Conservation (phyloP, 2,329 filamentous ascomycete genomes). For the Fusarium sp. region DNA sequence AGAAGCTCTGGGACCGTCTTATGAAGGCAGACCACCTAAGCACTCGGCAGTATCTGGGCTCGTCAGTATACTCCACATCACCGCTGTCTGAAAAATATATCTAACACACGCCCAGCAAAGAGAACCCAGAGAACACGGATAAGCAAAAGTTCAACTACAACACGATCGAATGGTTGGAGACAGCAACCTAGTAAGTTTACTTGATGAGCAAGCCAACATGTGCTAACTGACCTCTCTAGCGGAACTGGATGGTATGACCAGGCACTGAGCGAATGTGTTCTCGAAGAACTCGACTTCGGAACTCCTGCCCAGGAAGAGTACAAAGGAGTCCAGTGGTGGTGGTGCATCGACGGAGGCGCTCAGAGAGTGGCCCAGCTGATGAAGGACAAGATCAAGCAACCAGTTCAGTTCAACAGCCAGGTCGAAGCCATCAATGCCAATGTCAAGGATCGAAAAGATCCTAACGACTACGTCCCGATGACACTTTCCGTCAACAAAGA, state of each 20-base stretch:
- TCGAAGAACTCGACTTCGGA: slow-evolving; percentile 36
- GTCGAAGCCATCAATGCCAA: slow-evolving; percentile 29
- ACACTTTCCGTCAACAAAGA: not conserved
- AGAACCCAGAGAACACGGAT: not conserved
- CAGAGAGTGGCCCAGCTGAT: slow-evolving; percentile 24
- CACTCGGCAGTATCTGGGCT: slow-evolving; percentile 30
- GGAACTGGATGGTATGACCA: slow-evolving; percentile 40
- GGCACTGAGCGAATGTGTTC: slow-evolving; percentile 24
- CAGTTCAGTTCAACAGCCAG: slow-evolving; percentile 14
- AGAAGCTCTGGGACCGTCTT: slow-evolving; percentile 6
- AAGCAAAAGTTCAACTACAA: slow-evolving; percentile 24
- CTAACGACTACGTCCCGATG: slow-evolving; percentile 1
- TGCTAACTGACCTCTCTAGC: not conserved
- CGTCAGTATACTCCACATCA: slow-evolving; percentile 14
- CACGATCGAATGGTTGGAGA: slow-evolving; percentile 39
- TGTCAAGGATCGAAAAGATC: not conserved
- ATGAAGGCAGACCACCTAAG: slow-evolving; percentile 32
- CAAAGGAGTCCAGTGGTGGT: slow-evolving; percentile 21
- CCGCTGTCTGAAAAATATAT: not conserved
- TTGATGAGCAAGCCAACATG: not conserved
- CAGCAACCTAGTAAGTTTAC: slow-evolving; percentile 25
- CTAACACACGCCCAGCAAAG: not conserved
- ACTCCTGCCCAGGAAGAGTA: not conserved
- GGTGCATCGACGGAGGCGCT: slow-evolving; percentile 31
- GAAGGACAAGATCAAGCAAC: slow-evolving; percentile 9